Conservation (phyloP, 202 grass and related monocot species). For the Bolboschoenoplectus hybrid region DNA sequence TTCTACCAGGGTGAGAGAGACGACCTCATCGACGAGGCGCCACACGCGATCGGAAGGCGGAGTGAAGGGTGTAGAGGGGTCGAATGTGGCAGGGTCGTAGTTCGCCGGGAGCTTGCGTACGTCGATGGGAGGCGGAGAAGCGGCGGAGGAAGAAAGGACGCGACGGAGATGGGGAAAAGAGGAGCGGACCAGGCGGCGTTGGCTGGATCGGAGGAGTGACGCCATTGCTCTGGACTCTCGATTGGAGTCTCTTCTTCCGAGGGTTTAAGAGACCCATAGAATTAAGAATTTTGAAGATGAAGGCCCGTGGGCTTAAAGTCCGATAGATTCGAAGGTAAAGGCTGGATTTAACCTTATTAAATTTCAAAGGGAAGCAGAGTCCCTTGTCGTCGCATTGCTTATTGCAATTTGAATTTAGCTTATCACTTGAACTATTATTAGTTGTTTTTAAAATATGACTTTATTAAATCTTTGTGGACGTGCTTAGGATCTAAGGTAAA, state of each 20-base stretch:
- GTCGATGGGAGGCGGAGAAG: slow-evolving; percentile 55
- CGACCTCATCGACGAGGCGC: slow-evolving; percentile 88
- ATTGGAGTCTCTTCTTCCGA: not conserved
- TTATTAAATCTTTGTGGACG: no score
- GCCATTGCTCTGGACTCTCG: slow-evolving; percentile 30
- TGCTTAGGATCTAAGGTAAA: no score
- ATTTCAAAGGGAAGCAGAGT: not conserved
- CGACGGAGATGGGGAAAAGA: slow-evolving; percentile 19
- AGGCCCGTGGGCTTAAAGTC: not conserved
- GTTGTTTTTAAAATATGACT: no score
- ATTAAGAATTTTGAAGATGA: not conserved
- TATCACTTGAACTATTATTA: no score
- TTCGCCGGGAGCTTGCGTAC: slow-evolving; percentile 75
- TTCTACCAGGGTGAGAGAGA: slow-evolving; percentile 66
- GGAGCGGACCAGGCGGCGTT: slow-evolving; percentile 43
- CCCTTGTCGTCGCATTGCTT: no score
- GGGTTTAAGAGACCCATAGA: not conserved
- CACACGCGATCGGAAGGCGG: slow-evolving; percentile 82
- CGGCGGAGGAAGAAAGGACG: slow-evolving; percentile 41
- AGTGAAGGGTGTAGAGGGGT: slow-evolving; percentile 54
- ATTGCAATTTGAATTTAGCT: no score
- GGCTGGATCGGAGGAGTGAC: slow-evolving; percentile 62
- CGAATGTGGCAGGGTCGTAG: slow-evolving; percentile 72
- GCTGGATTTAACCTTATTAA: not conserved
- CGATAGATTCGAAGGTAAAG: not conserved